Conservation (phyloP, 768 basidiomycete species). For the Tulasnella sp. region DNA sequence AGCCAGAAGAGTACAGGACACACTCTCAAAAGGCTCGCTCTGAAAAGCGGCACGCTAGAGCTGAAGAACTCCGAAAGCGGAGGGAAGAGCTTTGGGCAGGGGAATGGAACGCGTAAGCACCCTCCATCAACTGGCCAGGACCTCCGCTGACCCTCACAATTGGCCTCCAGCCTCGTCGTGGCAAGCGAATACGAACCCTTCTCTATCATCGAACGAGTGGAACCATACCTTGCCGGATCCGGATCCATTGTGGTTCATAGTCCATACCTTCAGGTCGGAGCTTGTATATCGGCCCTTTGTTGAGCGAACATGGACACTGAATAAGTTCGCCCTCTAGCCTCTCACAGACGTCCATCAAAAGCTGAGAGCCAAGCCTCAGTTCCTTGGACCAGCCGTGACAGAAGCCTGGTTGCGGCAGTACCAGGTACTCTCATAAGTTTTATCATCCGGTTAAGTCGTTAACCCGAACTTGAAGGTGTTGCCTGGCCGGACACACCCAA, state of each 20-base stretch:
- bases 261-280: conserved; percentile 63
- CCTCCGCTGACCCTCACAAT: not conserved
- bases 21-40: conserved; percentile 53
- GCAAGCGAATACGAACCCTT: conserved; percentile 79
- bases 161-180: conserved; percentile 52
- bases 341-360: conserved; percentile 69
- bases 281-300: not conserved
- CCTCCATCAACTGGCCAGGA: not conserved
- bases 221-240: conserved; percentile 75
- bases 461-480: conserved; percentile 45
- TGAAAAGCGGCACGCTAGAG: conserved; percentile 68
- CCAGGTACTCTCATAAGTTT: conserved; percentile 44
- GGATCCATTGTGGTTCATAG: conserved; percentile 81
- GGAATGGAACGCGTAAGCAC: conserved; percentile 75
- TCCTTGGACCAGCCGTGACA: conserved; percentile 68
- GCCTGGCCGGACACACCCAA: conserved; percentile 94
- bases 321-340: conserved; percentile 38
- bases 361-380: conserved; percentile 57
- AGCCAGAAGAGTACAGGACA: not conserved
- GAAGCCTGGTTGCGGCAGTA: conserved; percentile 86
- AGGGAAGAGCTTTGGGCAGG: conserved; percentile 79
- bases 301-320: conserved; percentile 2
- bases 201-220: conserved; percentile 66
- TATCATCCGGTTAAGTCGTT: not conserved
- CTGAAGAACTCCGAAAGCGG: conserved; percentile 50